Base-by-base conservation (phyloP, 2,329 filamentous ascomycete species). In the Hymenotorrendiella dingleyae region DNA sequence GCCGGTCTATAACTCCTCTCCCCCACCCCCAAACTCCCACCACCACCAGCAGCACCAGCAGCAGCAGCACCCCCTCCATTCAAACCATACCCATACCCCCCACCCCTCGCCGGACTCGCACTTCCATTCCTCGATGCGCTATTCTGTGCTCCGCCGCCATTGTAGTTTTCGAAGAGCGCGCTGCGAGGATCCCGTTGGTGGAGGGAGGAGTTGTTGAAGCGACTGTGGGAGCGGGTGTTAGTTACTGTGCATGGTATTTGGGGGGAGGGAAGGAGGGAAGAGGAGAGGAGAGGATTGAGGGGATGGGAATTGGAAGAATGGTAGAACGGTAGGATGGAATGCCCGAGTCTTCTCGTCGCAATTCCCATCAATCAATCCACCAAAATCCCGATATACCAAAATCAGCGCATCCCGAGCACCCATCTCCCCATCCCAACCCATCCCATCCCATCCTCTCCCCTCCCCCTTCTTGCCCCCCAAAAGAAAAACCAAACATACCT, bases 161-260 rank as follows among this genome's bases (percentile, higher is more conserved):
- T 79, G 66, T 88, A 89, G 55, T 81, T 80, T 54, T 84, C 82
- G 67, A 89, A 89, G 51, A 89, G 78, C 53, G 81, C 80, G 60
- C 78, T 82, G 59, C 84, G 72, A 58, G 79, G 74, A 69, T 86
- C 73, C 69, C 84, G 76, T 69, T 88, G 84, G 64, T 87, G 84
- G 49, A 87, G 76, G 53, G 74, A 74, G 36, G 80, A 82, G 56
- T 73, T 67, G 55, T 78, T 73, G 64, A 86, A 86, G 69, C 83
- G 85, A 48, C 45, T 50, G 16, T 30, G 23, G 9, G 20, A 4
- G n/a, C n/a, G 8, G 22, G 11, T 21, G 36, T 53, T 10, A 35
- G 21, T 8, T 10, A 21, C 17, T 5, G 32, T n/a, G 21, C 16
- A 12, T 34, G 17, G 22, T 23, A 36, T n/a, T n/a, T n/a, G n/a